Percentiles rank a stretch among this genome's conserved stretches.
Conservation (phyloP, 1,139 yeast species). For the Suhomyces panamericanus region DNA sequence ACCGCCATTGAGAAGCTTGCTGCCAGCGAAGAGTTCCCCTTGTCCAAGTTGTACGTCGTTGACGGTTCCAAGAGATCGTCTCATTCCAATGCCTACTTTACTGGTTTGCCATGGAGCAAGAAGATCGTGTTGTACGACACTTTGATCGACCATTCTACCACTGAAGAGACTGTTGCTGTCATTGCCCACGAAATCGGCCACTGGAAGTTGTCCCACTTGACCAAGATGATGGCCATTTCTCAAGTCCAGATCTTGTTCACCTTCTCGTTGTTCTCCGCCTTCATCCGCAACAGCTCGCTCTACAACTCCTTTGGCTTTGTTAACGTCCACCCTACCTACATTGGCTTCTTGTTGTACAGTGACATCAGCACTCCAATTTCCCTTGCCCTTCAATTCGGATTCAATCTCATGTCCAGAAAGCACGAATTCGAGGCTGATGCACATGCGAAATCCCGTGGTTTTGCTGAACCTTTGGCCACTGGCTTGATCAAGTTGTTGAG, state of each 20-base stretch:
- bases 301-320: constrained; percentile 78
- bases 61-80: constrained; percentile 96
- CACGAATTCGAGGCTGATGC: constrained; percentile 93
- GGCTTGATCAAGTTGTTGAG: constrained; percentile 75
- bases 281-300: constrained; percentile 75
- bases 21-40: constrained; percentile 75
- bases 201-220: constrained; percentile 87
- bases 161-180: constrained; percentile 86
- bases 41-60: constrained; percentile 77
- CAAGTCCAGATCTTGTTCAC: constrained; percentile 65
- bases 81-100: constrained; percentile 94
- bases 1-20: constrained; percentile 81
- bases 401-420: constrained; percentile 74
- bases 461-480: constrained; percentile 62
- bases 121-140: constrained; percentile 94
- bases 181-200: constrained; percentile 97
- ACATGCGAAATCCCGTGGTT: constrained; percentile 75
- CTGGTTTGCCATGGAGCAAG: constrained; percentile 95
- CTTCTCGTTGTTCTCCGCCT: constrained; percentile 74
- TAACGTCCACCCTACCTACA: constrained; percentile 61
- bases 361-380: constrained; percentile 80
- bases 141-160: constrained; percentile 73
- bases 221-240: constrained; percentile 63
- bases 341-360: constrained; percentile 76
- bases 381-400: constrained; percentile 61